Percentiles rank a stretch among this genome's conserved stretches.
phyloP scores from a whole-genome alignment of 1,284 basidiomycete genomes.

The Golubevia pallescens region DNA sequence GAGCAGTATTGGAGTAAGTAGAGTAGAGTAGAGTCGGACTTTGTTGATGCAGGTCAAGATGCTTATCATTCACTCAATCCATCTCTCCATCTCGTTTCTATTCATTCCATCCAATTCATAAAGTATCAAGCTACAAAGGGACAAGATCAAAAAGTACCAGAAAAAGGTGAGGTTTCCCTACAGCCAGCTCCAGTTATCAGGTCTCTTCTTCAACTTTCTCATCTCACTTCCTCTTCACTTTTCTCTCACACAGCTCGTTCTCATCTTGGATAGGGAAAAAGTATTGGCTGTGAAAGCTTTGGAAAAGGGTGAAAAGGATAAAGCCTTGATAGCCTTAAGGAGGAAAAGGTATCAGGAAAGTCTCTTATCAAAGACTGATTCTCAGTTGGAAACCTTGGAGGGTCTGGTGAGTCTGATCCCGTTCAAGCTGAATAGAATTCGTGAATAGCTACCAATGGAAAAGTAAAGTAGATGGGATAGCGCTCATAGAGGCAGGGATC shows the following conservation, averaged over 20 bases:
- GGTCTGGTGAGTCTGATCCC: conserved; percentile 38
- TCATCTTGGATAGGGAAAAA: conserved; percentile 40
- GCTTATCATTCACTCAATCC: too few species aligned
- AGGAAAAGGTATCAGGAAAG: conserved; percentile 50
- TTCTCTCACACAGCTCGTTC: conserved; percentile 37
- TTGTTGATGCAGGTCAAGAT: too few species aligned
- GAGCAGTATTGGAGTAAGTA: conserved; percentile 55
- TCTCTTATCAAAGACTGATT: conserved; percentile 53
- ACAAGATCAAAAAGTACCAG: conserved; percentile 54
- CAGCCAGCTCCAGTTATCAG: background rate
- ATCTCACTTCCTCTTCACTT: conserved; percentile 3
- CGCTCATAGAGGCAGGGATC: too few species aligned
- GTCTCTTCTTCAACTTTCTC: background rate
- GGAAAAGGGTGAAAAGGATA: conserved; percentile 35
- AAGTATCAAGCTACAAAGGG: conserved; percentile 57
- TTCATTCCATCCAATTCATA: too few species aligned
- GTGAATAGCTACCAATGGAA: too few species aligned
- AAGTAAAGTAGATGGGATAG: too few species aligned
- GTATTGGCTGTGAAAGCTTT: conserved; percentile 40
- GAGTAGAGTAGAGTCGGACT: too few species aligned
- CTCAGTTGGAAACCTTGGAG: conserved; percentile 50
- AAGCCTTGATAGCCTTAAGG: conserved; percentile 41
- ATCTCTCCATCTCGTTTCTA: too few species aligned
- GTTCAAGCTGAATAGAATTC: background rate
- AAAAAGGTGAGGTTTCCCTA: conserved; percentile 30